Conservation (phyloP, 2,329 filamentous ascomycete genomes). For the Pseudofabraea citricarpa region DNA sequence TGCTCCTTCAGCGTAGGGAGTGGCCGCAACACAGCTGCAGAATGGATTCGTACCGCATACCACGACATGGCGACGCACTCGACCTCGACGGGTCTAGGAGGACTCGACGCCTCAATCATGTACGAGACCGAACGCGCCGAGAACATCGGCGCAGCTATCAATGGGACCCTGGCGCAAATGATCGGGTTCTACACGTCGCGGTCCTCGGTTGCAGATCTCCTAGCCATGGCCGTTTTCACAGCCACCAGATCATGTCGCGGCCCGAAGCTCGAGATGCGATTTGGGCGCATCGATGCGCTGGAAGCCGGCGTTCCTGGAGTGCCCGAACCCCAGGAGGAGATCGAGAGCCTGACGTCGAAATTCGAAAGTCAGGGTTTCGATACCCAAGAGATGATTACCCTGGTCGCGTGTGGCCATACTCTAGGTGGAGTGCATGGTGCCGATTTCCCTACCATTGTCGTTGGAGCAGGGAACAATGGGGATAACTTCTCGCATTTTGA, state of each 20-base stretch:
- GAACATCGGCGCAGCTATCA: slow-evolving; percentile 44
- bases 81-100: slow-evolving; percentile 39
- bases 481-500: slow-evolving; percentile 37
- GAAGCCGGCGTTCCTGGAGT: slow-evolving; percentile 40
- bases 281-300: slow-evolving; percentile 48
- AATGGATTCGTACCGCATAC: slow-evolving; percentile 41
- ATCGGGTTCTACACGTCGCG: slow-evolving; percentile 43
- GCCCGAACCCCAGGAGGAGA: slow-evolving; percentile 49
- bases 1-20: not conserved
- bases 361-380: slow-evolving; percentile 52
- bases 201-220: slow-evolving; percentile 48
- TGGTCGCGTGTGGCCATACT: slow-evolving; percentile 54
- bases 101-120: slow-evolving; percentile 52
- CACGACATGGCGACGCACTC: slow-evolving; percentile 55
- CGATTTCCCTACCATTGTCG: slow-evolving; percentile 45
- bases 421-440: slow-evolving; percentile 50
- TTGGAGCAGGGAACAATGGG: slow-evolving; percentile 33
- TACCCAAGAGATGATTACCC: slow-evolving; percentile 50
- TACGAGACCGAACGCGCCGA: slow-evolving; percentile 50
- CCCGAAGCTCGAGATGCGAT: slow-evolving; percentile 44
- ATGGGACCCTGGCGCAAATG: slow-evolving; percentile 45
- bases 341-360: slow-evolving; percentile 43
- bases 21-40: not conserved
- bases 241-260: slow-evolving; percentile 53
- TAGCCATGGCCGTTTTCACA: slow-evolving; percentile 51